Evolutionary conservation across 139 green algal species (phyloP).

Genomic region (Zygnema circumcarinatum): DNA sequence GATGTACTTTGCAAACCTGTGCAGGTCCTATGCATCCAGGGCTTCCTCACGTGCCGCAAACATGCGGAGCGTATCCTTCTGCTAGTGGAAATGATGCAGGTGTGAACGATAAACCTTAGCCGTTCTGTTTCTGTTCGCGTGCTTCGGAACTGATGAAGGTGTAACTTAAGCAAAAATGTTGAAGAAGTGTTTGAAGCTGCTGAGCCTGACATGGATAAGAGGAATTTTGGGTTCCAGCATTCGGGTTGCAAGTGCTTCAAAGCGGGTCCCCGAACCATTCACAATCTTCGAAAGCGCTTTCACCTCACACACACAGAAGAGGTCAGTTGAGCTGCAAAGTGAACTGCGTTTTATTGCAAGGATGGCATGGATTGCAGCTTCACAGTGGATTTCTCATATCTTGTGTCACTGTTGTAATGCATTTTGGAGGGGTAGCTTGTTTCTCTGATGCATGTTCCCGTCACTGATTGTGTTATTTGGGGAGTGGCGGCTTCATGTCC

Average conservation of each 20-base stretch:
- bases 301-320: constrained; percentile 71
- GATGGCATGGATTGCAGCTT: too few species aligned
- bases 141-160: background rate
- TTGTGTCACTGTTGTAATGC: too few species aligned
- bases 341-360: too few species aligned
- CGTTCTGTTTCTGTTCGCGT: background rate
- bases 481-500: too few species aligned
- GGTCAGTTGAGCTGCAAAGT: constrained; percentile 63
- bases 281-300: constrained; percentile 87
- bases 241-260: constrained; percentile 95
- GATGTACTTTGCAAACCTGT: too few species aligned
- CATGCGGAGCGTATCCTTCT: constrained; percentile 89
- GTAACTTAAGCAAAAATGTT: background rate
- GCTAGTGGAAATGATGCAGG: constrained; percentile 87
- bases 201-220: too few species aligned
- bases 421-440: too few species aligned
- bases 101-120: too few species aligned
- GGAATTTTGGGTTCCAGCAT: constrained; percentile 44
- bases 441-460: too few species aligned
- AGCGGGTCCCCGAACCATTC: constrained; percentile 73
- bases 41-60: constrained; percentile 90
- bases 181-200: background rate
- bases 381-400: too few species aligned
- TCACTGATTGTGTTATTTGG: too few species aligned
- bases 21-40: constrained; percentile 86